Conservation (phyloP, 805 yeast genomes). For the Barnettozyma siamensis region DNA sequence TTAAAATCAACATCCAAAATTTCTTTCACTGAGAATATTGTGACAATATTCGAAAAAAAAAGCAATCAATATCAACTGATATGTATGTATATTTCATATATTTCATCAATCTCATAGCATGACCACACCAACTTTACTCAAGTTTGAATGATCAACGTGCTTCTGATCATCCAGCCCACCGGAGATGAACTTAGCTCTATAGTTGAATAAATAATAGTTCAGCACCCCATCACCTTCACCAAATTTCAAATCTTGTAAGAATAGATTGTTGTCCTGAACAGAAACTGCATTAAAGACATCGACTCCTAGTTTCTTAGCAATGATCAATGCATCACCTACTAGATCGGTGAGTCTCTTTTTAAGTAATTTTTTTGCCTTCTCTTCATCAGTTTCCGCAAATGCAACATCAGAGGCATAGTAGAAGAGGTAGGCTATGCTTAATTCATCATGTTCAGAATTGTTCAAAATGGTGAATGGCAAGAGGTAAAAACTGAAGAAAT, state of each 20-base stretch:
- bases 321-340: constrained; percentile 68
- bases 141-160: constrained; percentile 43
- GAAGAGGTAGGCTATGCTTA: constrained; percentile 83
- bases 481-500: constrained; percentile 83
- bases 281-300: constrained; percentile 95
- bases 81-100: too few species aligned
- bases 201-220: constrained; percentile 89
- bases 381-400: constrained; percentile 33
- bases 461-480: constrained; percentile 81
- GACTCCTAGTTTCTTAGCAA: constrained; percentile 60
- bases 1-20: too few species aligned
- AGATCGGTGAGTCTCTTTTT: constrained; percentile 55
- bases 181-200: constrained; percentile 68
- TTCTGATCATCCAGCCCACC: constrained; percentile 71
- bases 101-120: constrained; percentile 43
- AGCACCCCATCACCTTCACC: constrained; percentile 92
- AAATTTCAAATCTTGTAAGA: constrained; percentile 77
- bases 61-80: too few species aligned
- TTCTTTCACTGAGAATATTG: too few species aligned
- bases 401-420: constrained; percentile 80
- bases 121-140: constrained; percentile 88
- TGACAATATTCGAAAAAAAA: too few species aligned
- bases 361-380: constrained; percentile 38
- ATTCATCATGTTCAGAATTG: constrained; percentile 52
- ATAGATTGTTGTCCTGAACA: constrained; percentile 81